A percentile compares a stretch with the other conserved stretches of the same genome.
phyloP scores from a whole-genome alignment of 1,139 yeast genomes.

The Groenewaldozyma sp. region DNA sequence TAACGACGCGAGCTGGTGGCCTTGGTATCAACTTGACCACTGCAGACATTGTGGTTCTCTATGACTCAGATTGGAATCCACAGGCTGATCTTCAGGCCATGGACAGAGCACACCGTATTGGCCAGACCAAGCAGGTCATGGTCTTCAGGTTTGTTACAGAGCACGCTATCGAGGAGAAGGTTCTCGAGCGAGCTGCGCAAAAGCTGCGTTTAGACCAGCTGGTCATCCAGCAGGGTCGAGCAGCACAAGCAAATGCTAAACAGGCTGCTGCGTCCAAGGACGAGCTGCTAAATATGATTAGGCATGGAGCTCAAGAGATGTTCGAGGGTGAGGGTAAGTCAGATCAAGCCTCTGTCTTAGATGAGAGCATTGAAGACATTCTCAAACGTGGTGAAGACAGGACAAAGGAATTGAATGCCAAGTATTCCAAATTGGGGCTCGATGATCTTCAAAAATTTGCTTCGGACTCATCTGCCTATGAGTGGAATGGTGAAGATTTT shows the following conservation, averaged over 20 bases:
- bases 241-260: constrained; percentile 29
- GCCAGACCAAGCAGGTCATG: constrained; percentile 91
- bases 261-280: constrained; percentile 49
- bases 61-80: constrained; percentile 98
- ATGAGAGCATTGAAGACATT: constrained; percentile 74
- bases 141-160: constrained; percentile 92
- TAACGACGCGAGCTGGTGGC: constrained; percentile 98
- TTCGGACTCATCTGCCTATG: constrained; percentile 77
- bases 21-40: constrained; percentile 88
- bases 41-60: constrained; percentile 84
- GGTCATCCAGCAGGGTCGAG: constrained; percentile 89
- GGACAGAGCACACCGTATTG: constrained; percentile 98
- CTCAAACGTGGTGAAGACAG: constrained; percentile 71
- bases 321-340: constrained; percentile 34
- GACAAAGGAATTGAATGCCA: constrained; percentile 66
- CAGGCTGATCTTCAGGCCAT: constrained; percentile 98
- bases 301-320: constrained; percentile 88
- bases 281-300: constrained; percentile 89
- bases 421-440: constrained; percentile 75
- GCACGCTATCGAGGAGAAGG: constrained; percentile 93
- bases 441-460: constrained; percentile 90
- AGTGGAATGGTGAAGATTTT: constrained; percentile 95
- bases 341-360: constrained; percentile 20
- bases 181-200: constrained; percentile 91
- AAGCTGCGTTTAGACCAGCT: constrained; percentile 86